phyloP scores from a whole-genome alignment of 805 yeast genomes.

The Candida namnaoensis region DNA sequence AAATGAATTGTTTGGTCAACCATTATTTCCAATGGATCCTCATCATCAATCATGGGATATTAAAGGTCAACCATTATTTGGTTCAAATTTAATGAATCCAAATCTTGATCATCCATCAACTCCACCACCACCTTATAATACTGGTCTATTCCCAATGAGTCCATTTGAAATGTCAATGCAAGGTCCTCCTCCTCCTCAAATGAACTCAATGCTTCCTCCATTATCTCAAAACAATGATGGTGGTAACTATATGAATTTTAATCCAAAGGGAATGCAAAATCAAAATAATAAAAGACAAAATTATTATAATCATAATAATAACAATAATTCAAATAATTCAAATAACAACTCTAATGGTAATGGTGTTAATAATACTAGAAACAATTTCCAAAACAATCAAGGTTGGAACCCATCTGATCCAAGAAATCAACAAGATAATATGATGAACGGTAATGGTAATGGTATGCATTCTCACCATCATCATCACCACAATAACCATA shows the following conservation, averaged over 20 bases:
- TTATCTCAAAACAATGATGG: background rate
- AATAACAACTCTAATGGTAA: too few species aligned
- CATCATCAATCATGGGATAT: background rate
- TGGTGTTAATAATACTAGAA: too few species aligned
- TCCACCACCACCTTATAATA: constrained; percentile 16
- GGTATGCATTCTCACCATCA: constrained; percentile 6
- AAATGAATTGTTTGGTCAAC: constrained; percentile 19
- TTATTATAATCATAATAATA: too few species aligned
- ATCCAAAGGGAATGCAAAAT: too few species aligned
- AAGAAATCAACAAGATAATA: too few species aligned
- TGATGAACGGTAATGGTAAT: background rate
- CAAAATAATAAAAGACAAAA: too few species aligned
- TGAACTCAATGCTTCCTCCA: constrained; percentile 3
- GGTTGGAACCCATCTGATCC: too few species aligned
- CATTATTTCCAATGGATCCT: constrained; percentile 8
- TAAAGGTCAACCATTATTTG: too few species aligned
- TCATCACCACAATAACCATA: constrained; percentile 1
- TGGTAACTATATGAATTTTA: too few species aligned
- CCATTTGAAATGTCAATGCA: constrained; percentile 12
- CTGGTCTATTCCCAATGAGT: constrained; percentile 15
- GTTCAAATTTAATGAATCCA: too few species aligned
- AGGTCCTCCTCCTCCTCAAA: constrained; percentile 3
- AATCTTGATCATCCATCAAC: constrained; percentile 5
- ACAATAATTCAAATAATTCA: too few species aligned
- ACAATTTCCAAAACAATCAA: too few species aligned